Conservation (phyloP, 331 rosid genomes). For the Telfairia occidentalis region DNA sequence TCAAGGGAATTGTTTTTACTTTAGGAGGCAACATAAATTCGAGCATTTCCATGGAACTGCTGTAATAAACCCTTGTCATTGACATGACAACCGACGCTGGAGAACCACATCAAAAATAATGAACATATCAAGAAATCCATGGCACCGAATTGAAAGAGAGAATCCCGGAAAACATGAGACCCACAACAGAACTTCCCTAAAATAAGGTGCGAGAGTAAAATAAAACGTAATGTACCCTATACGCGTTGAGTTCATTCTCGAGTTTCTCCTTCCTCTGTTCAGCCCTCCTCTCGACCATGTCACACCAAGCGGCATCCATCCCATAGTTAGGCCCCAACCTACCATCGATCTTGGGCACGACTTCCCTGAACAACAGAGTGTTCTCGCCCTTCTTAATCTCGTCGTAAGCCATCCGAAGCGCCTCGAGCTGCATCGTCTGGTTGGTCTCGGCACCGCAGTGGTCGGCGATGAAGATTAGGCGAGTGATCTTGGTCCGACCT, state of each 20-base stretch:
- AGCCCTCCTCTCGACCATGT: slow-evolving; percentile 58
- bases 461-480: slow-evolving; percentile 70
- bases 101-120: neutral
- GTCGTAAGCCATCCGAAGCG: slow-evolving; percentile 89
- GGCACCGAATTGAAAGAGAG: neutral
- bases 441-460: slow-evolving; percentile 34
- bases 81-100: neutral
- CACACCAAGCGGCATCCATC: slow-evolving; percentile 66
- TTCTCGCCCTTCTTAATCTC: slow-evolving; percentile 98
- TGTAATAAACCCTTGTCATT: neutral
- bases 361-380: slow-evolving; percentile 68
- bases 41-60: neutral
- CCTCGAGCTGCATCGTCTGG: slow-evolving; percentile 61
- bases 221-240: slow-evolving; percentile 37
- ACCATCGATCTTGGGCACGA: slow-evolving; percentile 63
- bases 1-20: neutral
- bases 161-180: neutral
- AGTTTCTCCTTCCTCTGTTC: slow-evolving; percentile 93
- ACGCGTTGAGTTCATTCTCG: slow-evolving; percentile 90
- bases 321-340: slow-evolving; percentile 50
- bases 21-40: neutral
- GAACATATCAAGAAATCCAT: neutral
- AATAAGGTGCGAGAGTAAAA: neutral
- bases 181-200: neutral
- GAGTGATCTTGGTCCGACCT: slow-evolving; percentile 76